Base-by-base conservation (phyloP, 108 stramenopile genomes). In the Cyclotella cryptica region DNA sequence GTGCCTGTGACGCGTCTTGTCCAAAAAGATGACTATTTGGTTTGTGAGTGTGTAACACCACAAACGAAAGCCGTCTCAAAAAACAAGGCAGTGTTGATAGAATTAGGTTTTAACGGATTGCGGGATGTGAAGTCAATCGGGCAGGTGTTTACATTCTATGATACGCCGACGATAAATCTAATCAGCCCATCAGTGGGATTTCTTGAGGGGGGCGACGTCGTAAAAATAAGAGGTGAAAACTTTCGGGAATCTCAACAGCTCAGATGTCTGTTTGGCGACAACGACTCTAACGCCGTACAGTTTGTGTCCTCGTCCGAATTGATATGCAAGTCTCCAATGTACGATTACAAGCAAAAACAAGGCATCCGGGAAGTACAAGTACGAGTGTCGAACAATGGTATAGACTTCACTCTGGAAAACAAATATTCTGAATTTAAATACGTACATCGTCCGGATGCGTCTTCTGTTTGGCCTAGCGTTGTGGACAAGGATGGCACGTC, bases 331-430 rank as follows among this genome's bases (percentile, higher is more conserved):
- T 65, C 74, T 41, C 81, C 62, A 35, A 41, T 0, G 0, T 6
- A 6, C 42, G 53, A 21, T 9, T 11, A 18, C 17, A n/a, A n/a
- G n/a, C n/a, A n/a, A n/a, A n/a, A n/a, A n/a, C n/a, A n/a, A n/a
- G n/a, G n/a, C n/a, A n/a, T n/a, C n/a, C n/a, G n/a, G n/a, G n/a
- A n/a, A n/a, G n/a, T n/a, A n/a, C n/a, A 26, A 72, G 58, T 83
- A 19, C 42, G 44, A 11, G 66, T 86, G 22, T 58, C 81, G 30
- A 86, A 86, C 41, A 86, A 86, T 59, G 85, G 85, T 10, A 43
- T 83, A 13, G 85, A 86, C 58, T 86, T 83, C 52, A 82, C 64
- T 15, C 19, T 42, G 5, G 29, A 40, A 18, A 44, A 57, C n/a
- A 70, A 54, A 5, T n/a, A n/a, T n/a, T n/a, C n/a, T n/a, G 53